A percentile compares a stretch with the other conserved stretches of the same genome.
Conservation (phyloP, 2,329 filamentous ascomycete genomes). For the Trichophaea hybrida region DNA sequence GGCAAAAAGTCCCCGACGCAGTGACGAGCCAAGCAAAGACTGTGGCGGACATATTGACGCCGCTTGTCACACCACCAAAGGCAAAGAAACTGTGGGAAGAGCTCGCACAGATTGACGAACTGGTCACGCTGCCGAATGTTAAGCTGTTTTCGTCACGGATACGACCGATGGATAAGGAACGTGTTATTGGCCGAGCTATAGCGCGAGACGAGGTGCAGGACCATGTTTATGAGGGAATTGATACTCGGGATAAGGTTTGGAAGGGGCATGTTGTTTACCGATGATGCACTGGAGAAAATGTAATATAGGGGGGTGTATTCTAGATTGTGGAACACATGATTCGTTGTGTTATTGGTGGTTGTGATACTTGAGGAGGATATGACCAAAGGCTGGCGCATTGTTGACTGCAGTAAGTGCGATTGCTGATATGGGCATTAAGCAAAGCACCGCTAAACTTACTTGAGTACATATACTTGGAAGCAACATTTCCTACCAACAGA, state of each 20-base stretch:
- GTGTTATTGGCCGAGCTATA: constrained; percentile 61
- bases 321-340: background rate
- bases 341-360: too few relatives aligned
- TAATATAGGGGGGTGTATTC: constrained; percentile 5
- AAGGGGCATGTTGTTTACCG: constrained; percentile 33
- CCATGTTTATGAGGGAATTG: constrained; percentile 30
- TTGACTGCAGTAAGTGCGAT: too few relatives aligned
- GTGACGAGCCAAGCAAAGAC: constrained; percentile 45
- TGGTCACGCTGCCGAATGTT: constrained; percentile 53
- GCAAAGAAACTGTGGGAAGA: constrained; percentile 49
- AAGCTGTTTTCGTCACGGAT: constrained; percentile 49
- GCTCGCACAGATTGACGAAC: constrained; percentile 36
- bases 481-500: too few relatives aligned
- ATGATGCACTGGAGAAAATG: constrained; percentile 12
- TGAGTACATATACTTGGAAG: too few relatives aligned
- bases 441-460: too few relatives aligned
- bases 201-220: constrained; percentile 57
- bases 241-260: constrained; percentile 41
- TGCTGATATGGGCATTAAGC: too few relatives aligned
- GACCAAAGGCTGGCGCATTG: too few relatives aligned
- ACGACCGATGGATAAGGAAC: constrained; percentile 58
- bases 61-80: constrained; percentile 42
- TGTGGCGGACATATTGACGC: constrained; percentile 41
- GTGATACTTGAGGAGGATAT: too few relatives aligned
- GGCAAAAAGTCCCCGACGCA: constrained; percentile 57